Conservation (phyloP, 1,284 basidiomycete genomes). For the Boletus smithii region DNA sequence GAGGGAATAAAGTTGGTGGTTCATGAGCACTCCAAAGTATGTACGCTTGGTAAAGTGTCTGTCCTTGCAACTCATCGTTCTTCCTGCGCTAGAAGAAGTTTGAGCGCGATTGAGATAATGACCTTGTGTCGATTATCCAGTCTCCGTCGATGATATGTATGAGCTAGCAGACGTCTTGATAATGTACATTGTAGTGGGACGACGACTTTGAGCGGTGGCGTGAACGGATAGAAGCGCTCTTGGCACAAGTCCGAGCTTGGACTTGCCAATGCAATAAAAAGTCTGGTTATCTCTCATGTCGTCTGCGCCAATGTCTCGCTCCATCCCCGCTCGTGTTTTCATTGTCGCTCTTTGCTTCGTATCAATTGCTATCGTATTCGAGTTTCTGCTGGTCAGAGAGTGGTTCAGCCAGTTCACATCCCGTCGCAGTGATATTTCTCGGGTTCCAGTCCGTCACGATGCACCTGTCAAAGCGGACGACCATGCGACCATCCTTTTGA, state of each 20-base stretch:
- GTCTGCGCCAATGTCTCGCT: conserved; percentile 8
- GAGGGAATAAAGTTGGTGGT: not conserved
- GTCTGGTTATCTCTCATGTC: too few relatives aligned
- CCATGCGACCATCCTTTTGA: conserved; percentile 9
- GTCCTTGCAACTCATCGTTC: not conserved
- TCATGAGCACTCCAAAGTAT: too few relatives aligned
- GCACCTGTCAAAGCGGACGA: not conserved
- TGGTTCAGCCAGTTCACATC: not conserved
- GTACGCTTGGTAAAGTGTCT: not conserved
- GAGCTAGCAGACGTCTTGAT: not conserved
- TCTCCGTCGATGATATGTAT: too few relatives aligned
- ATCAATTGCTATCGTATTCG: conserved; percentile 5
- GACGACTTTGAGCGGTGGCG: too few relatives aligned
- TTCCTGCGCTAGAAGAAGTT: not conserved
- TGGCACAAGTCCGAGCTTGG: too few relatives aligned
- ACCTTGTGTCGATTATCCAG: too few relatives aligned
- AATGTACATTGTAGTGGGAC: too few relatives aligned
- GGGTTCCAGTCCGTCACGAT: not conserved
- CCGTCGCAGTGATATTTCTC: not conserved
- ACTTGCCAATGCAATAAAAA: too few relatives aligned
- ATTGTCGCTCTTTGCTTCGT: conserved; percentile 25
- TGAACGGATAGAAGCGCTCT: too few relatives aligned
- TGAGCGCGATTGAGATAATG: not conserved
- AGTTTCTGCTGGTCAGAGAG: conserved; percentile 12
- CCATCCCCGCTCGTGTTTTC: conserved; percentile 10